Evolutionary conservation across 331 rosid species (phyloP), one percentile per base, ranked within the genome.

Genomic region (Acacia concinna): DNA sequence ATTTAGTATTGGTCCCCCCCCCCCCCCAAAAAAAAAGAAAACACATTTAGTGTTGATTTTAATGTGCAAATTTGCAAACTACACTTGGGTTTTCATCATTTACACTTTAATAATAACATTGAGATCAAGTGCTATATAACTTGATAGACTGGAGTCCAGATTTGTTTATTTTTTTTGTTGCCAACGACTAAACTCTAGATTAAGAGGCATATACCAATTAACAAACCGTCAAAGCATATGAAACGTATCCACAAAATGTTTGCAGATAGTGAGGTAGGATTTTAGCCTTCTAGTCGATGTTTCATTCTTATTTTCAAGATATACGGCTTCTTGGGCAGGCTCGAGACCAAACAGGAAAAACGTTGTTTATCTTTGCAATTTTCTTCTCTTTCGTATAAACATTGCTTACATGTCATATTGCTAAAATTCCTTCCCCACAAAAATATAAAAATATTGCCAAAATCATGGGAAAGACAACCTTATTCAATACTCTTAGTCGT

Each of bases 401-500:
- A 30, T 56, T 30, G 37, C 30, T 8, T 23, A 9, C 10, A 3
- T n/a, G 30, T 62, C 40, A 23, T 51, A 21, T 63, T 14, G n/a
- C 28, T 15, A 11, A 78, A 25, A 38, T 10, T 17, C 18, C 41
- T 23, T 44, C 34, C 10, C 51, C 9, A 3, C 27, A 43, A 43
- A 43, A 44, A 15, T 3, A 15, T 4, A 47, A 47, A 13, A 14
- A 28, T 49, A 40, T 18, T 3, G 34, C 20, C 6, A 23, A 10
- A 32, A 62, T 37, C 5, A 14, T 23, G 6, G 60, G 44, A 71
- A 82, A 38, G 49, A 86, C 40, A 85, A 96, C 99, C 97, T 91
- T 87, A 83, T 88, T 88, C 82, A 87, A 51, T 56, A 72, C 78
- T 84, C 99, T 91, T 12, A 87, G 85, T 88, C 99, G 83, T 72